Evolutionary conservation across 768 basidiomycete genomes (phyloP).

Genomic region (Hygrophorus russula): DNA sequence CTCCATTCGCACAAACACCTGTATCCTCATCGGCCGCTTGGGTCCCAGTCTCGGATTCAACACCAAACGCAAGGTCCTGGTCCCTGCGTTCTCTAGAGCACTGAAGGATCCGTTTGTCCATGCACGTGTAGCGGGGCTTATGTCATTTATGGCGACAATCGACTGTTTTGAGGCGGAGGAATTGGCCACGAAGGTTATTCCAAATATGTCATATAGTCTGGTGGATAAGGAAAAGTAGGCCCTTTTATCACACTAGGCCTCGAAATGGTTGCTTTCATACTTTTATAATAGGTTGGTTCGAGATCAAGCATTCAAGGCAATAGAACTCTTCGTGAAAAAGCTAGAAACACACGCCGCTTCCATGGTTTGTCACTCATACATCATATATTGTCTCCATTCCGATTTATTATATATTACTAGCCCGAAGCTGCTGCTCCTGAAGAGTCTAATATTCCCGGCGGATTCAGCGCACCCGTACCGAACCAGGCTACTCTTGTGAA

Average conservation of each 20-base stretch:
- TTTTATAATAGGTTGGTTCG: constrained; percentile 58
- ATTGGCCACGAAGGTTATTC: constrained; percentile 81
- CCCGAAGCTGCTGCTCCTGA: constrained; percentile 27
- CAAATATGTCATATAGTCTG: constrained; percentile 66
- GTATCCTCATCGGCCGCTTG: constrained; percentile 87
- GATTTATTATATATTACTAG: constrained; percentile 10
- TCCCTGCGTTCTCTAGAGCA: constrained; percentile 86
- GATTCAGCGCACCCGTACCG: constrained; percentile 15
- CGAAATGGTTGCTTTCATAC: neutral
- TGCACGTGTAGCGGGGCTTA: constrained; percentile 84
- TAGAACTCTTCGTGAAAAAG: constrained; percentile 78
- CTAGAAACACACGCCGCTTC: constrained; percentile 67
- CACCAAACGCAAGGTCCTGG: constrained; percentile 93
- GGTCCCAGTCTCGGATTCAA: constrained; percentile 77
- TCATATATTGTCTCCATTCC: neutral
- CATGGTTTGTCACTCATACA: constrained; percentile 61
- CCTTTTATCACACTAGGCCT: neutral
- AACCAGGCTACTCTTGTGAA: constrained; percentile 55
- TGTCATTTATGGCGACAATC: constrained; percentile 91
- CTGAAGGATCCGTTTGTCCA: constrained; percentile 89
- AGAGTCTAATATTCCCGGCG: constrained; percentile 18
- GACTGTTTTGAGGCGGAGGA: constrained; percentile 88
- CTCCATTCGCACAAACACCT: constrained; percentile 95
- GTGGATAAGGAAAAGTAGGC: constrained; percentile 90
- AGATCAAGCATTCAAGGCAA: constrained; percentile 92